Conservation (phyloP, 495 filamentous ascomycete species). For the Aspergillus taichungensis region DNA sequence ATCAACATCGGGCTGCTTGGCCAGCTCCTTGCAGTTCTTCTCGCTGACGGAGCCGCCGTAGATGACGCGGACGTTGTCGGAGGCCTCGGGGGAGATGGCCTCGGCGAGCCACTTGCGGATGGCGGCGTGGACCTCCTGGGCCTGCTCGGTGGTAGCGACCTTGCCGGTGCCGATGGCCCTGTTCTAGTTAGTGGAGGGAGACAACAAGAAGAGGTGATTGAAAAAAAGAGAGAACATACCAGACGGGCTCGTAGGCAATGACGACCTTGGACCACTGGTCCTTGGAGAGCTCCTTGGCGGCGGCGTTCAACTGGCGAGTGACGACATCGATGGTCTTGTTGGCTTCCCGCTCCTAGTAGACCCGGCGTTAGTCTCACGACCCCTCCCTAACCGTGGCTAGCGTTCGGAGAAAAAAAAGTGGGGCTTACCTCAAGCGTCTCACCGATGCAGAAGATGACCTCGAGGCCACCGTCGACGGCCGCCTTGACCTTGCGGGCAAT, state of each 20-base stretch:
- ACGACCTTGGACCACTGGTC: conserved; percentile 89
- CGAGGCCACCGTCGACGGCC: conserved; percentile 75
- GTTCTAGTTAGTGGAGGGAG: conserved; percentile 5
- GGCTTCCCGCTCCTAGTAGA: conserved; percentile 66
- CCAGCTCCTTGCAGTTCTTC: conserved; percentile 94
- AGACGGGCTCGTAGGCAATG: conserved; percentile 97
- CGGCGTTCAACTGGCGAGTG: conserved; percentile 64
- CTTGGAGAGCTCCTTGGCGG: conserved; percentile 51
- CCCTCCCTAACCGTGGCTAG: too few species aligned
- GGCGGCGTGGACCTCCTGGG: conserved; percentile 88
- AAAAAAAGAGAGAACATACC: conserved; percentile 37
- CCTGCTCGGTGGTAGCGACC: conserved; percentile 87
- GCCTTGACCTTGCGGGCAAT: conserved; percentile 89
- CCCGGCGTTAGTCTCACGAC: conserved; percentile 1
- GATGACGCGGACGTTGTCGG: conserved; percentile 77
- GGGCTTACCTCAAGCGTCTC: conserved; percentile 70
- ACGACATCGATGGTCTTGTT: conserved; percentile 86
- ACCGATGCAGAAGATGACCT: conserved; percentile 92
- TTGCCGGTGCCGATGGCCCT: conserved; percentile 95
- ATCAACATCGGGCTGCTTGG: conserved; percentile 88
- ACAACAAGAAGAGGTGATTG: neutral
- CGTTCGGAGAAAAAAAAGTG: conserved; percentile 7
- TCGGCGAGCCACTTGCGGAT: conserved; percentile 83
- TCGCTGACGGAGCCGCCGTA: conserved; percentile 95
- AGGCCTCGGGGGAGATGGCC: conserved; percentile 58